phyloP scores from a whole-genome alignment of 148 eudicot genomes.

The Cornus controversa region DNA sequence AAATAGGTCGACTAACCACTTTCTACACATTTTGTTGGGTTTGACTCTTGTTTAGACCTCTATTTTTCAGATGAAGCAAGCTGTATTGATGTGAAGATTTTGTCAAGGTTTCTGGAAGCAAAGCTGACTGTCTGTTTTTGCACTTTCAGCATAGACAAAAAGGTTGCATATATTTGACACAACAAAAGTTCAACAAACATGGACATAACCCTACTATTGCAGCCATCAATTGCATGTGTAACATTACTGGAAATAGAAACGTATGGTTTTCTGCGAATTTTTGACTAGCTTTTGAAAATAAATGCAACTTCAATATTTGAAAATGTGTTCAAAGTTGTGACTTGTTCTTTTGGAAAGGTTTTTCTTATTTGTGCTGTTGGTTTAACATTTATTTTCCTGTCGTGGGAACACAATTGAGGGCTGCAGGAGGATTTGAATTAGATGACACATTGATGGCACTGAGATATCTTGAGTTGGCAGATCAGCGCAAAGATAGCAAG shows the following conservation, averaged over 20 bases:
- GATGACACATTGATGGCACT: too few species aligned
- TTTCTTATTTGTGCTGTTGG: neutral
- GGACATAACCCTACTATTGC: neutral
- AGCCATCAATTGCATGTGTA: neutral
- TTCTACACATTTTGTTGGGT: neutral
- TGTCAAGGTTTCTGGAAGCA: slow-evolving; percentile 73
- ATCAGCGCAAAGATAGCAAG: too few species aligned
- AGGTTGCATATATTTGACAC: slow-evolving; percentile 37
- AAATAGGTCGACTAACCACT: neutral
- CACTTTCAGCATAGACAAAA: slow-evolving; percentile 38
- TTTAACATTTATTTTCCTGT: neutral
- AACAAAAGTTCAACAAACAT: neutral
- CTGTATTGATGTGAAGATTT: slow-evolving; percentile 68
- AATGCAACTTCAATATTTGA: neutral
- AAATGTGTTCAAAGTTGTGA: neutral
- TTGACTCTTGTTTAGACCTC: neutral
- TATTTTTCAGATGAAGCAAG: slow-evolving; percentile 41
- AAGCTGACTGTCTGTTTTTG: slow-evolving; percentile 85
- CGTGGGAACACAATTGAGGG: neutral
- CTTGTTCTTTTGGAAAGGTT: neutral
- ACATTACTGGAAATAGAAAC: neutral
- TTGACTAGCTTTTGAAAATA: neutral
- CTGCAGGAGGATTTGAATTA: too few species aligned
- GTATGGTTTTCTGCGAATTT: neutral
- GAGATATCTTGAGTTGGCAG: too few species aligned